Evolutionary conservation across 371 early-diverging fungal genomes (phyloP), one percentile per base, ranked within the genome.

Genomic region (Mucor irregularis): DNA sequence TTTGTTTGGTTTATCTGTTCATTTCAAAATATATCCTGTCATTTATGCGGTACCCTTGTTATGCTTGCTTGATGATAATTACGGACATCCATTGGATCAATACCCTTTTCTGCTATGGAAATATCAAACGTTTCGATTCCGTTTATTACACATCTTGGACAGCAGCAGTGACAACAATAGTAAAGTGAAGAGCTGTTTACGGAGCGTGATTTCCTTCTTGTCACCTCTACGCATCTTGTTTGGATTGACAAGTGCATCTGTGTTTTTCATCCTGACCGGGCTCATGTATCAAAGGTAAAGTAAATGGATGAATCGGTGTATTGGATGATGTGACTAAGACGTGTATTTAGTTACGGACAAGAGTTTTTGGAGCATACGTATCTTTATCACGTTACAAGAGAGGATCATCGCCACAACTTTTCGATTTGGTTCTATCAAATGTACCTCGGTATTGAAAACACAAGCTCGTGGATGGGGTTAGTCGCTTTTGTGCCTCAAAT

Each of bases 391-490:
- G 62, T 97, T 37, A 89, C 88, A 1, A 90, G 99, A 60, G 90
- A 91, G 65, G 99, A 99, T 69, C 99, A 97, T 67, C 90, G 99
- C 3, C 99, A 99, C 80, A 99, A 99, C 80, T 98, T 97, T 66
- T 95, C 96, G 2, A 68, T 92, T 45, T 98, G 96, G 87, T 98
- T 96, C 63, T 92, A 94, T 67, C 84, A 89, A 45, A 89, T 98
- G 49, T 98, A 98, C 62, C 76, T 97, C 19, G 78, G 78, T 0
- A 85, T 84, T 64, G 73, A 73, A 17, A 45, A 60, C 16, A 49
- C 45, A 9, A 63, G 68, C 9, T 68, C 74, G 5, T 59, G 62
- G 49, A 71, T 74, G 28, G 77, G 82, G 3, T 64, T 92, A 11
- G 24, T 87, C 16, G 76, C 90, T 4, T 94, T 93, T 63, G 46